Conservation (phyloP, 257 asterid species). For the Fraxinus anomala region DNA sequence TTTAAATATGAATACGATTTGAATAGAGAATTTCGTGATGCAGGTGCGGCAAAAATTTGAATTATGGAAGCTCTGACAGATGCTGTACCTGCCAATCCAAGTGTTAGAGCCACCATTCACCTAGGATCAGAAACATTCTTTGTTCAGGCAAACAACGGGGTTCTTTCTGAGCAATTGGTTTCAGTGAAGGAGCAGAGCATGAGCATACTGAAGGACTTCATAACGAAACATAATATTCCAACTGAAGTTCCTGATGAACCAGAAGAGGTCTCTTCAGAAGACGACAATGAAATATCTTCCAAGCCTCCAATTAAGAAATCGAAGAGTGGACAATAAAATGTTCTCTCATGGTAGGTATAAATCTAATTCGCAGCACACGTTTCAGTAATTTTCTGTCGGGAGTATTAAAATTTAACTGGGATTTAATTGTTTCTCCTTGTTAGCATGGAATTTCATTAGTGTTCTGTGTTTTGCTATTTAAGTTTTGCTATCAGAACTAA, state of each 20-base stretch:
- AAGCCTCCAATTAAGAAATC: constrained; percentile 69
- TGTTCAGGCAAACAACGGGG: constrained; percentile 58
- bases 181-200: constrained; percentile 86
- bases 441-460: background rate
- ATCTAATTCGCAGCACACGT: background rate
- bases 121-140: constrained; percentile 77
- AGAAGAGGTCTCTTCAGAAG: constrained; percentile 80
- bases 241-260: constrained; percentile 84
- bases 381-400: background rate
- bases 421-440: background rate
- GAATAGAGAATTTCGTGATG: constrained; percentile 18
- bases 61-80: constrained; percentile 47
- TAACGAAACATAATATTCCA: constrained; percentile 75
- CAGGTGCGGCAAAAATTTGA: constrained; percentile 21
- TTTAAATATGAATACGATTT: background rate
- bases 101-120: constrained; percentile 63
- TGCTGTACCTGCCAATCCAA: constrained; percentile 24
- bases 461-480: background rate
- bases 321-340: constrained; percentile 57
- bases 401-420: background rate
- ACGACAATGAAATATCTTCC: constrained; percentile 49
- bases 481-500: too few relatives aligned
- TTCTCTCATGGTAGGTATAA: background rate
- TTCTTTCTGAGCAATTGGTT: constrained; percentile 66
- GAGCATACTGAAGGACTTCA: constrained; percentile 77